Evolutionary conservation across 495 filamentous ascomycete species (phyloP).

Genomic region (Cercophora scortea): DNA sequence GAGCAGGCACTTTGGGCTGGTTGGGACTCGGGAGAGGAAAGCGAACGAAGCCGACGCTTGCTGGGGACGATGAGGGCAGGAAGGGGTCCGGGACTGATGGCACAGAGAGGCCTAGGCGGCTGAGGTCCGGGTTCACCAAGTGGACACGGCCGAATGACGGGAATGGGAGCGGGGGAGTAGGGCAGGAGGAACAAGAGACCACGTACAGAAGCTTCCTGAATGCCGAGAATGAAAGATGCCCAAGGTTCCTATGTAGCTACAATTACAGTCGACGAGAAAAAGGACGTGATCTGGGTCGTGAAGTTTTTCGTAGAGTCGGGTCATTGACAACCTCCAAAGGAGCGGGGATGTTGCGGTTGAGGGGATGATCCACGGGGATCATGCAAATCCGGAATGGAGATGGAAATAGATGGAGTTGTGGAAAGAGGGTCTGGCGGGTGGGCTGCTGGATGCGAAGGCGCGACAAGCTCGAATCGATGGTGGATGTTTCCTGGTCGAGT

Average conservation of each 20-base stretch:
- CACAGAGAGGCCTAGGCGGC: background rate
- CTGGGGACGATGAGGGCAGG: background rate
- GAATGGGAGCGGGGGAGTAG: background rate
- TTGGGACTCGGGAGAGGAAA: background rate
- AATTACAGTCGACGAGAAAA: constrained; percentile 13
- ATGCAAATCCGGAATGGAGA: too few relatives aligned
- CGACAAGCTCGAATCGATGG: too few relatives aligned
- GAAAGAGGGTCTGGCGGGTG: too few relatives aligned
- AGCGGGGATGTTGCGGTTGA: too few relatives aligned
- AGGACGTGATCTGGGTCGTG: background rate
- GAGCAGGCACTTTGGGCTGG: background rate
- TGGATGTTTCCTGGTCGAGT: too few relatives aligned
- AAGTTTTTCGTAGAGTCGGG: too few relatives aligned
- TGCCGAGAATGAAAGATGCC: constrained; percentile 11
- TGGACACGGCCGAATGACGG: background rate
- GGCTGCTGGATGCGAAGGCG: too few relatives aligned
- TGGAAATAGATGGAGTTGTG: too few relatives aligned
- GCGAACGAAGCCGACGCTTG: background rate
- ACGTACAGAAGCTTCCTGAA: constrained; percentile 19
- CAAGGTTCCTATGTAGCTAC: constrained; percentile 4
- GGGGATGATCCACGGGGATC: too few relatives aligned
- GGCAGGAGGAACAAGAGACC: background rate
- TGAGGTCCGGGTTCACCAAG: background rate
- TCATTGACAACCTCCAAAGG: too few relatives aligned
- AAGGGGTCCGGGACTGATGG: background rate